These are phyloP conservation scores for Scheffersomyces quercinus DNA, from an alignment of 1,139 yeast genomes.

Conservation along the genomic window DNA sequence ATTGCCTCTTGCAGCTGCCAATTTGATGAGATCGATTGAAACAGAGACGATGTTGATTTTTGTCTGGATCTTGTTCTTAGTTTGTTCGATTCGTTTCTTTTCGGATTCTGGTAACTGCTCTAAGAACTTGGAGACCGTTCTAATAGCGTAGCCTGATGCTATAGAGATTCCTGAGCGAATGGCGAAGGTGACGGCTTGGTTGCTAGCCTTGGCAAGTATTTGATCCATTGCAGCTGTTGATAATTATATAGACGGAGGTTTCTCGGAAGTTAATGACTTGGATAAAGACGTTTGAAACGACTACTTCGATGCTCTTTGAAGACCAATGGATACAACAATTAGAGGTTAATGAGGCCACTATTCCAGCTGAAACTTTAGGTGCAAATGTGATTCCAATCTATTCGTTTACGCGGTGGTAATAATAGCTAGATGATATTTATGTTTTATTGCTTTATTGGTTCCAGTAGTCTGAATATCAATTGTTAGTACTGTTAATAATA, in stretches of 20 bases:
- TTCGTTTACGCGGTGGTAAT: too few species aligned
- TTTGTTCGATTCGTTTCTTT: constrained; percentile 41
- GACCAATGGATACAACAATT: too few species aligned
- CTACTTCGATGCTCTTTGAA: too few species aligned
- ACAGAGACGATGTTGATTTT: constrained; percentile 65
- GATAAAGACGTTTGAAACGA: too few species aligned
- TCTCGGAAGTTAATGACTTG: background rate
- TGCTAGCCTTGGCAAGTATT: constrained; percentile 57
- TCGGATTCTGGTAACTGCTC: constrained; percentile 64
- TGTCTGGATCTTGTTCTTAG: constrained; percentile 51
- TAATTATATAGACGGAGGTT: background rate
- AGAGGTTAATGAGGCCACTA: too few species aligned
- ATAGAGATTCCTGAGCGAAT: constrained; percentile 74
- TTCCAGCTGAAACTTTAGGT: too few species aligned
- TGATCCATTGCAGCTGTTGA: constrained; percentile 19
- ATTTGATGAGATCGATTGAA: constrained; percentile 68
- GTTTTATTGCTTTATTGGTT: too few species aligned
- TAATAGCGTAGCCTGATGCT: constrained; percentile 76
- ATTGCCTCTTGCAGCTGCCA: constrained; percentile 73
- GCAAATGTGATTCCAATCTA: too few species aligned
- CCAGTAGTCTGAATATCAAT: too few species aligned
- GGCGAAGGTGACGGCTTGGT: constrained; percentile 80
- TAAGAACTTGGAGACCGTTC: constrained; percentile 59
- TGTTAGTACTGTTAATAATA: too few species aligned
- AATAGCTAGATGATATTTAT: too few species aligned